These are phyloP conservation scores for Hypoxylon sp. DNA, from an alignment of 2,329 filamentous ascomycete genomes.

Conservation along the genomic window DNA sequence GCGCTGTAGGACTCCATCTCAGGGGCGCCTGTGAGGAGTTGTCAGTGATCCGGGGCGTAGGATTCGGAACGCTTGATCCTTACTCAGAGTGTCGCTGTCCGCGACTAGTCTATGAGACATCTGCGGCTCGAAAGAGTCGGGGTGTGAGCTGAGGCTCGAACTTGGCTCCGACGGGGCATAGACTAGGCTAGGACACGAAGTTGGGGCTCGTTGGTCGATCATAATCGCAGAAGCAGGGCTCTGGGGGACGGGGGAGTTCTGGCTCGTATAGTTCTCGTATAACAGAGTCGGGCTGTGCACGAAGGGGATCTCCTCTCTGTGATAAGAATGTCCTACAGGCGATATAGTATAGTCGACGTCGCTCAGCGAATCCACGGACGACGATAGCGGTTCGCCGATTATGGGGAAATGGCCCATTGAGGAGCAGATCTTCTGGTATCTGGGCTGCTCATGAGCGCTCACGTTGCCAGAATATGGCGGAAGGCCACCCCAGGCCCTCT, in stretches of 20 bases:
- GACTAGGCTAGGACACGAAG: constrained; percentile 71
- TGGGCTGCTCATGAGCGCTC: constrained; percentile 55
- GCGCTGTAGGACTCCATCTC: constrained; percentile 67
- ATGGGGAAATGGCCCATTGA: constrained; percentile 59
- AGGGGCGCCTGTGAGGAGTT: constrained; percentile 60
- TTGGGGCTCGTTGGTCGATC: constrained; percentile 69
- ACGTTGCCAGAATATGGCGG: constrained; percentile 61
- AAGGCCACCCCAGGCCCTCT: constrained; percentile 62
- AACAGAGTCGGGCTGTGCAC: constrained; percentile 68
- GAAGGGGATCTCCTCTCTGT: constrained; percentile 68
- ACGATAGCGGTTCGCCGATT: constrained; percentile 64
- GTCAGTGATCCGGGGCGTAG: constrained; percentile 50
- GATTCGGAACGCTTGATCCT: constrained; percentile 55
- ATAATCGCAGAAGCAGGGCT: constrained; percentile 69
- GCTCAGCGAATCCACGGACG: constrained; percentile 71
- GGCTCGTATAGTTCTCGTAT: constrained; percentile 68
- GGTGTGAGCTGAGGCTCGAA: constrained; percentile 71
- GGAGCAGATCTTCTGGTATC: constrained; percentile 60
- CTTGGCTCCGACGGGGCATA: constrained; percentile 72
- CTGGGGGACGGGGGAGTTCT: constrained; percentile 67
- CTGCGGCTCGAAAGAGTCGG: constrained; percentile 69
- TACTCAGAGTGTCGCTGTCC: constrained; percentile 70
- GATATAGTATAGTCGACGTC: constrained; percentile 71
- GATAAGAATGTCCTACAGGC: constrained; percentile 66
- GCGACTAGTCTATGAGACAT: constrained; percentile 66